Conservation (phyloP, 345 rosid species). For the Garcia nutans region DNA sequence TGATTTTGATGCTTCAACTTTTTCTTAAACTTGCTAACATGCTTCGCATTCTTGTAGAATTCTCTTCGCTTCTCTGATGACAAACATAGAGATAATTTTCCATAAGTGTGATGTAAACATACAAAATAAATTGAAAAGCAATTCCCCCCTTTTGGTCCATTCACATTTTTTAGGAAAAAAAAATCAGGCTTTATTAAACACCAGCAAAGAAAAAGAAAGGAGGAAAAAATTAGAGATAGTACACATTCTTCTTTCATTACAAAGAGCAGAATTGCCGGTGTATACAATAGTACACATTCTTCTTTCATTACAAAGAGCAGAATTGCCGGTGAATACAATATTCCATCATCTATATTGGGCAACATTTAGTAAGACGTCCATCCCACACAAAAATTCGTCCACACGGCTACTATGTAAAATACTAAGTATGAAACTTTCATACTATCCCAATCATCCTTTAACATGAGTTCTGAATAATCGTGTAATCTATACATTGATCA, state of each 20-base stretch:
- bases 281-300: not conserved
- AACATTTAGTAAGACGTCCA: too few species aligned
- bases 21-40: constrained; percentile 65
- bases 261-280: not conserved
- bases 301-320: too few species aligned
- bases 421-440: too few species aligned
- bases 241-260: too few species aligned
- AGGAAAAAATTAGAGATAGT: not conserved
- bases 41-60: constrained; percentile 79
- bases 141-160: not conserved
- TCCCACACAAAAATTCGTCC: not conserved
- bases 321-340: not conserved
- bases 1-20: constrained; percentile 42
- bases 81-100: constrained; percentile 13
- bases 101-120: not conserved
- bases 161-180: not conserved
- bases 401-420: not conserved
- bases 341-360: not conserved
- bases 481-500: not conserved
- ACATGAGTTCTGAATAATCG: not conserved
- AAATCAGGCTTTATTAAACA: not conserved
- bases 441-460: not conserved
- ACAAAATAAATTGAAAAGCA: not conserved
- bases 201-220: not conserved
- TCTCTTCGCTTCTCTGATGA: constrained; percentile 65